These are phyloP conservation scores for Diospyros kaki DNA, from an alignment of 148 eudicot species.

Conservation along the genomic window DNA sequence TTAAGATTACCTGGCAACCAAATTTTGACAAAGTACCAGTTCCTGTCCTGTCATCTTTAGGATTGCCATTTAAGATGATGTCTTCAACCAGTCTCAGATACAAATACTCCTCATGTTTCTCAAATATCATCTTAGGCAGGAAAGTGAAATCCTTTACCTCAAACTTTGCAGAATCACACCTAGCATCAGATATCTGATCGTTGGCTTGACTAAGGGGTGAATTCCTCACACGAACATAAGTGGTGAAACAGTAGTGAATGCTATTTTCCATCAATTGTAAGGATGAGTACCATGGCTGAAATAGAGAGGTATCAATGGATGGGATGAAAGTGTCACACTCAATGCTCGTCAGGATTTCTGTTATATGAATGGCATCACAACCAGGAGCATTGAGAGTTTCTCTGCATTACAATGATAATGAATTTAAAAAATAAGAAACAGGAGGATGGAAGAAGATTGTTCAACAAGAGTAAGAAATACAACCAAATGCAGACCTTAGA, in stretches of 20 bases:
- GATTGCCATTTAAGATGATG: constrained; percentile 57
- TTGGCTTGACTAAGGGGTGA: constrained; percentile 27
- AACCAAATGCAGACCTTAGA: constrained; percentile 42
- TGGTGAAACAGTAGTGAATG: constrained; percentile 57
- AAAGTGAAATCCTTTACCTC: constrained; percentile 59
- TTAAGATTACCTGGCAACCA: constrained; percentile 79
- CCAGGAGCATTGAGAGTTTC: constrained; percentile 81
- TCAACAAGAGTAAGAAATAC: not conserved
- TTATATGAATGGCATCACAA: constrained; percentile 86
- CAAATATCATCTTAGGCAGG: constrained; percentile 62
- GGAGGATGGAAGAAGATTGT: not conserved
- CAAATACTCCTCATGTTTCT: constrained; percentile 79
- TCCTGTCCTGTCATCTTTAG: constrained; percentile 84
- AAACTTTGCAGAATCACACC: constrained; percentile 31
- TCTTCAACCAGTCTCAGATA: constrained; percentile 70
- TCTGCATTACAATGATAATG: constrained; percentile 43
- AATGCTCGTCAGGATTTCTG: constrained; percentile 63
- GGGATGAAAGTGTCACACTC: constrained; percentile 96
- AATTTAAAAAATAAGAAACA: not conserved
- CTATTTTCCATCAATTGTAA: constrained; percentile 60
- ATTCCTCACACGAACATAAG: constrained; percentile 80
- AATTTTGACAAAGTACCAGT: constrained; percentile 88
- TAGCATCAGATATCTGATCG: constrained; percentile 21
- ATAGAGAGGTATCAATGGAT: constrained; percentile 49
- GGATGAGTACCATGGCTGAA: constrained; percentile 85